Base-by-base conservation (phyloP, 179 eudicot species). In the Amaranthus tricolor region DNA sequence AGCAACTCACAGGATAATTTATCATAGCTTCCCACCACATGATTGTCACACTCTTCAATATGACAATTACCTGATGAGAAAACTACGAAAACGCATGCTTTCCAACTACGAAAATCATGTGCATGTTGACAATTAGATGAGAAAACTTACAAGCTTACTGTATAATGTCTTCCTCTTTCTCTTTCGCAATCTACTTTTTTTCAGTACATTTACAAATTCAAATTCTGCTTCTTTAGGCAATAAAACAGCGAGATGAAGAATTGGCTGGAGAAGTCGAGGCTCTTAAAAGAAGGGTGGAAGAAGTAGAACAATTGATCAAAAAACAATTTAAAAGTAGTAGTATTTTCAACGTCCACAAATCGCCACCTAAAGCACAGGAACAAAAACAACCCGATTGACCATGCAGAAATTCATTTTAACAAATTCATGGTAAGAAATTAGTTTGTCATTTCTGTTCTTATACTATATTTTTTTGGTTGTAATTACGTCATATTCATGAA, bases 171-270 rank as follows among this genome's bases (percentile, higher is more conserved):
- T 31, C 6, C 20, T 64, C 48, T 24, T 51, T 20, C 19, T 71
- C 72, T 62, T 13, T 40, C 53, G 72, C 58, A 17, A 3, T 15
- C 3, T 72, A 49, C 57, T 51, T 50, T 47, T 14, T 45, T 62
- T 62, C 8, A 57, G 15, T 72, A 49, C 69, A 59, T 76, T 71
- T 63, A 66, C 24, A 2, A n/a, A 60, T 61, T 7, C 61, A 7
- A 15, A 43, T 54, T 75, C 19, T 72, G 60, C 61, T 75, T 72
- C 68, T 50, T 58, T 53, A 90, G 96, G 91, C 62, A 15, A 19
- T 90, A 79, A 84, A 67, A 78, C 89, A 87, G 72, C 79, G 82
- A 24, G 90, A 87, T 66, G 95, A 88, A 54, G 82, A 81, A 62
- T 60, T 88, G 72, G 79, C 84, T 6, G 76, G 68, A 70, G 96